Conservation (phyloP, 2,329 filamentous ascomycete species). For the Hypoxylon sp. region DNA sequence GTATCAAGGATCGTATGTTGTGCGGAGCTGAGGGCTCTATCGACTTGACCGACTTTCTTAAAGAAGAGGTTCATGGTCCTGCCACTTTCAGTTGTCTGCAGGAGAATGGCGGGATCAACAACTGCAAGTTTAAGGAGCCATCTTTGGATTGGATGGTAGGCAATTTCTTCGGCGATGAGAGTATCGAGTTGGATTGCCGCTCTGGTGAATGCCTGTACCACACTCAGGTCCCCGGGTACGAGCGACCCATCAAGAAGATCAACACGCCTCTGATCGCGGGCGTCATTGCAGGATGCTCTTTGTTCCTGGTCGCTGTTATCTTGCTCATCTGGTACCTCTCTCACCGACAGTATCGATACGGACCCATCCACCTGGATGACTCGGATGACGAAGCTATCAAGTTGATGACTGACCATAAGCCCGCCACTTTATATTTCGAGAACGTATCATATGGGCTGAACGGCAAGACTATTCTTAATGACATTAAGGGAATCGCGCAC, state of each 20-base stretch:
- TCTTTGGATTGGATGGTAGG: conserved; percentile 93
- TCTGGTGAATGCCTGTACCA: conserved; percentile 94
- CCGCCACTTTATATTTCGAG: conserved; percentile 88
- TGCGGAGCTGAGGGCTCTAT: conserved; percentile 93
- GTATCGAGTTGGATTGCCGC: conserved; percentile 85
- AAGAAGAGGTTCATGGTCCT: conserved; percentile 86
- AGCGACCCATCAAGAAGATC: conserved; percentile 90
- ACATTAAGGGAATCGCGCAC: conserved; percentile 87
- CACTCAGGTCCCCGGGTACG: conserved; percentile 93
- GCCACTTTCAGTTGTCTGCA: conserved; percentile 84
- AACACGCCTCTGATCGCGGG: conserved; percentile 97
- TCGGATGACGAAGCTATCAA: conserved; percentile 90
- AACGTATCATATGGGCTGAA: conserved; percentile 90
- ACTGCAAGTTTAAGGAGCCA: conserved; percentile 90
- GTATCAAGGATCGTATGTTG: conserved; percentile 91
- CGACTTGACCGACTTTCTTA: conserved; percentile 91
- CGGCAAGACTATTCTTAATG: conserved; percentile 85
- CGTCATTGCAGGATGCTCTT: conserved; percentile 86
- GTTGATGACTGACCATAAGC: conserved; percentile 92
- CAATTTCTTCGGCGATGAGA: conserved; percentile 89
- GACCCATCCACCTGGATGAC: conserved; percentile 86
- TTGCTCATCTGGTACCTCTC: conserved; percentile 90
- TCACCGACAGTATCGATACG: conserved; percentile 77
- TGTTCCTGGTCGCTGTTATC: conserved; percentile 92
- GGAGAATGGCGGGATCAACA: conserved; percentile 72